phyloP scores from a whole-genome alignment of 1,284 basidiomycete genomes.

The Leccinum subatratum region DNA sequence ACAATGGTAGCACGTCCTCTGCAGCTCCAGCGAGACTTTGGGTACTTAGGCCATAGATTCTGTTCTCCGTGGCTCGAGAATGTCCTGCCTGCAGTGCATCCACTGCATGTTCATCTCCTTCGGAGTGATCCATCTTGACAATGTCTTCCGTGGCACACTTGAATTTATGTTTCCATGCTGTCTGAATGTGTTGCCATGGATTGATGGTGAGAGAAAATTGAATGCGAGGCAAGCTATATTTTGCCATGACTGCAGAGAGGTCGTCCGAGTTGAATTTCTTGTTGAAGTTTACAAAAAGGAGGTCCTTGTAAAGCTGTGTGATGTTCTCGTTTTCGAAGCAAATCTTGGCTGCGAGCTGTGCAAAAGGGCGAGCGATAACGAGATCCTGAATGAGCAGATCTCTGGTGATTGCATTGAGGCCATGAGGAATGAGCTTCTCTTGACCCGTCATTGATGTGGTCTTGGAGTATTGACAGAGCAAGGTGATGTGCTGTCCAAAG shows the following conservation, averaged over 20 bases:
- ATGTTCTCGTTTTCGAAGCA: slow-evolving; percentile 4
- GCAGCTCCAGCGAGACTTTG: slow-evolving; percentile 19
- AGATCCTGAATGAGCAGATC: slow-evolving; percentile 31
- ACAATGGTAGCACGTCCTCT: slow-evolving; percentile 30
- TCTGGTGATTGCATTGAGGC: slow-evolving; percentile 20
- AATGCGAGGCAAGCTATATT: slow-evolving; percentile 8
- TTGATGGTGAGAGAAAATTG: slow-evolving; percentile 16
- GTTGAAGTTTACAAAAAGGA: slow-evolving; percentile 28
- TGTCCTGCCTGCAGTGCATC: slow-evolving; percentile 29
- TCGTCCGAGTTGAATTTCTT: slow-evolving; percentile 3
- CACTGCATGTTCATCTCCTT: slow-evolving; percentile 7
- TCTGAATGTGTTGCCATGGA: slow-evolving; percentile 28
- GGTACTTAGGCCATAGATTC: slow-evolving; percentile 21
- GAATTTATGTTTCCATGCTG: slow-evolving; percentile 25
- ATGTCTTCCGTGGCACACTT: slow-evolving; percentile 1
- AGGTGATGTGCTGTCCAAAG: slow-evolving; percentile 16
- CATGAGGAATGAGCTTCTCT: slow-evolving; percentile 33
- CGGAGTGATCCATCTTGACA: slow-evolving; percentile 1
- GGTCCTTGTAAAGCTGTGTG: slow-evolving; percentile 14
- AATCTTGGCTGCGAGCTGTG: slow-evolving; percentile 14
- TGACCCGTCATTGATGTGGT: slow-evolving; percentile 12
- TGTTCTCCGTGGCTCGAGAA: slow-evolving; percentile 22
- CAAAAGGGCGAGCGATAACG: slow-evolving; percentile 25
- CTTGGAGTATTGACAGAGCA: slow-evolving; percentile 31
- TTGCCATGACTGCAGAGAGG: slow-evolving; percentile 8